phyloP scores from a whole-genome alignment of 768 basidiomycete genomes.

The Astraeus odoratus region DNA sequence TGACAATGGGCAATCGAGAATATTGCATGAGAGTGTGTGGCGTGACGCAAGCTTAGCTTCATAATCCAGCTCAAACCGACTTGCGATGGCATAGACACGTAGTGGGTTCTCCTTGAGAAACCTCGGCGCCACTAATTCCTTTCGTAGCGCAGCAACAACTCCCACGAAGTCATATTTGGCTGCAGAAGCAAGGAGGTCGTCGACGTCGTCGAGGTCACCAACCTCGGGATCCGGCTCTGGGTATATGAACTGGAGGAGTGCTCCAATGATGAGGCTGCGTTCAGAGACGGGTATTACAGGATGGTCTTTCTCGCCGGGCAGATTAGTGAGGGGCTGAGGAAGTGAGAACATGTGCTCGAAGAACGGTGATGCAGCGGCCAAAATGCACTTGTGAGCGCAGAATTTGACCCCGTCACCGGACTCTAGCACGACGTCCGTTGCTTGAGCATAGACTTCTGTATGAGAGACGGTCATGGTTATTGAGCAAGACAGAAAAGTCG shows the following conservation, averaged over 20 bases:
- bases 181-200: conserved; percentile 43
- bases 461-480: conserved; percentile 20
- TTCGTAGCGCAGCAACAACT: conserved; percentile 43
- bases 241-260: conserved; percentile 55
- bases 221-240: conserved; percentile 51
- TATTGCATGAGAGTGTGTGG: conserved; percentile 45
- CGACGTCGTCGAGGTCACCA: conserved; percentile 46
- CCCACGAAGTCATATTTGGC: conserved; percentile 57
- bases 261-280: conserved; percentile 34
- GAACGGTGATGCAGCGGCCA: conserved; percentile 59
- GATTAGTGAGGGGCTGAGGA: conserved; percentile 39
- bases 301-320: conserved; percentile 13
- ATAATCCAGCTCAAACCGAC: conserved; percentile 54
- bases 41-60: conserved; percentile 57
- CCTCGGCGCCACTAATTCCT: conserved; percentile 40
- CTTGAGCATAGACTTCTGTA: conserved; percentile 36
- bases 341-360: conserved; percentile 64
- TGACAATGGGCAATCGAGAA: conserved; percentile 50
- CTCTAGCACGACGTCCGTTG: conserved; percentile 49
- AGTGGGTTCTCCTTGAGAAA: conserved; percentile 45
- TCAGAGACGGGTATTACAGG: conserved; percentile 56
- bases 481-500: conserved; percentile 6
- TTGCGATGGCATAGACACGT: conserved; percentile 67
- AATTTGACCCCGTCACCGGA: conserved; percentile 44
- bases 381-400: conserved; percentile 54